Evolutionary conservation across 768 basidiomycete species (phyloP), one percentile per base, ranked within the genome.

Genomic region (Pleurotus salmoneostramineus): DNA sequence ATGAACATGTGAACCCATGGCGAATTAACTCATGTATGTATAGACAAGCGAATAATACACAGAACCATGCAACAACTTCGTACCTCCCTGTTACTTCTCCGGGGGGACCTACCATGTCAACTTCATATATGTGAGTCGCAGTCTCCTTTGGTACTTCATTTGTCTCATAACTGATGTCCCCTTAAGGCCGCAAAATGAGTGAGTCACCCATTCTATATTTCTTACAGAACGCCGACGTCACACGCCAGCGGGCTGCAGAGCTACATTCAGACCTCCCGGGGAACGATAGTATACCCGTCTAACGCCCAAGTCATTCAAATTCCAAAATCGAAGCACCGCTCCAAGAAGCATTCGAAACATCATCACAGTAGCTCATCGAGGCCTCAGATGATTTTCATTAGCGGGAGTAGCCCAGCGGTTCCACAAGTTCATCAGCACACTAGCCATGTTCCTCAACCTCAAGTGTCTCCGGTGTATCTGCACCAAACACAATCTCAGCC

Each of bases 321-420:
- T 40, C 12, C 40, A 37, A 55, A 55, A 31, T 55, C 52, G 21
- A 55, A 55, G 40, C 52, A 42, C 40, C 52, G 37, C 50, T 36
- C 37, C 10, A 40, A 40, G 37, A 8, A 40, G 7, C 52, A 55
- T 14, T 51, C 50, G 27, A 51, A 33, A 35, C 52, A 55, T 55
- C 52, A 55, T 6, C 36, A 43, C n/a, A 55, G 52, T 40, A 55
- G 52, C 40, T 42, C 52, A n/a, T 42, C 52, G 3, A 35, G 40
- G 15, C 52, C 52, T 17, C 52, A 40, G 27, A 21, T 55, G 10
- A 11, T 55, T 10, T 6, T 42, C 27, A 17, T 37, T 21, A 12
- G 37, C n/a, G 37, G 52, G 8, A 49, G 48, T 43, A 55, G 52
- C 36, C 52, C 52, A 7, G 52, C 52, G 2, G 52, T 40, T 14